Evolutionary conservation across 2,329 filamentous ascomycete species (phyloP).

Genomic region (Calonectria ilicicola): DNA sequence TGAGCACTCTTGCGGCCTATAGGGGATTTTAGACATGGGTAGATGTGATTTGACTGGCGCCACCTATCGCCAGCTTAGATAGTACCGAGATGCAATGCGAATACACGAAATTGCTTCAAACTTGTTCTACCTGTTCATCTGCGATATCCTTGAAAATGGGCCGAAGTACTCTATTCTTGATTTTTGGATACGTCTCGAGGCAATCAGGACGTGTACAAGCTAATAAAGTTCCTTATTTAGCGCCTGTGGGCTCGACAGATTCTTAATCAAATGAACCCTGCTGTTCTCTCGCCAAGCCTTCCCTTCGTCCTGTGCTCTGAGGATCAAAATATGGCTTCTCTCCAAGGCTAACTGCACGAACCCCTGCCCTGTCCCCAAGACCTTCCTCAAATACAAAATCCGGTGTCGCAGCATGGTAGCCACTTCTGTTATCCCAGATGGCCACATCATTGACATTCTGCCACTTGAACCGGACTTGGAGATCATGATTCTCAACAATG

Average conservation of each 20-base stretch:
- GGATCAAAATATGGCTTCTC: slow-evolving; percentile 66
- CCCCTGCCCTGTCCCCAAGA: not conserved
- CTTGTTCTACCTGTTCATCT: not conserved
- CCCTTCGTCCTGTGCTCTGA: slow-evolving; percentile 41
- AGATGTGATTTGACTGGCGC: not conserved
- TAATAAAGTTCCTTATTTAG: too few species aligned
- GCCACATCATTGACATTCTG: slow-evolving; percentile 58
- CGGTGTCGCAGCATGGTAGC: slow-evolving; percentile 64
- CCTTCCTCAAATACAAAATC: slow-evolving; percentile 48
- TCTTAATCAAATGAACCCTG: not conserved
- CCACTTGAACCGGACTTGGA: slow-evolving; percentile 62
- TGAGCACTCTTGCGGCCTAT: not conserved
- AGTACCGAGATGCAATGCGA: not conserved
- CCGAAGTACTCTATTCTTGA: too few species aligned
- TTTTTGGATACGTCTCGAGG: too few species aligned
- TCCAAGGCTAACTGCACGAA: not conserved
- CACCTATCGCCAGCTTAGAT: not conserved
- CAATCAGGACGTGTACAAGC: too few species aligned
- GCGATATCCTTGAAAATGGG: too few species aligned
- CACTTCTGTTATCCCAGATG: slow-evolving; percentile 68
- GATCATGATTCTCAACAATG: slow-evolving; percentile 65
- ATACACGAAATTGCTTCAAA: not conserved
- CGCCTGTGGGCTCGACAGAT: too few species aligned
- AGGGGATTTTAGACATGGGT: not conserved
- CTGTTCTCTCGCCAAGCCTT: not conserved